Conservation (phyloP, 208 protist genomes). For the Trypanosoma theileri region DNA sequence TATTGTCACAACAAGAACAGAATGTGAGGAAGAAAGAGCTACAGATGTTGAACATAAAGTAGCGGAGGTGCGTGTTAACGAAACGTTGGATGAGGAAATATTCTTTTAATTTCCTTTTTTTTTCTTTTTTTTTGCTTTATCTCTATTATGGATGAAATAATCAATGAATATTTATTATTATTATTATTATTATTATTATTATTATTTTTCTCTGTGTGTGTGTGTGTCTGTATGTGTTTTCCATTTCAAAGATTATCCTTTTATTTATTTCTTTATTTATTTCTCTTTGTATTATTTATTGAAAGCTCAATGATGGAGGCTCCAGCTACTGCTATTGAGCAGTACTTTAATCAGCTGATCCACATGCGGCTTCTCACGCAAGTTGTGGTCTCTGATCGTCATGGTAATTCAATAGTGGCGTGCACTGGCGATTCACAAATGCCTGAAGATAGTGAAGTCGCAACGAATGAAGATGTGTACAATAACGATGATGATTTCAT, state of each 20-base stretch:
- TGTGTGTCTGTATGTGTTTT: not conserved
- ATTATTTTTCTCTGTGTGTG: not conserved
- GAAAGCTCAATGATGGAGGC: slow-evolving; percentile 35
- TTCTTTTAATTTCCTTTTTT: slow-evolving; percentile 20
- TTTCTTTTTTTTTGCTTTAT: slow-evolving; percentile 11
- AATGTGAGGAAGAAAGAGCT: not conserved
- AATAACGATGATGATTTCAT: slow-evolving; percentile 28
- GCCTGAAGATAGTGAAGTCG: not conserved
- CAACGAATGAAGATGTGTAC: slow-evolving; percentile 1
- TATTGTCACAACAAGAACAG: not conserved
- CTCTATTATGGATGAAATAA: not conserved
- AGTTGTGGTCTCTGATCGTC: slow-evolving; percentile 76
- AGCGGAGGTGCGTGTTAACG: slow-evolving; percentile 18
- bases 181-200: slow-evolving; percentile 3
- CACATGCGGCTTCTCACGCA: slow-evolving; percentile 75
- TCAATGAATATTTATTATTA: slow-evolving; percentile 1
- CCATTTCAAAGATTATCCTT: slow-evolving; percentile 10
- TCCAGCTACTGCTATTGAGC: slow-evolving; percentile 70
- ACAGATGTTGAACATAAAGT: not conserved
- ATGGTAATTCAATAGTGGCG: slow-evolving; percentile 77
- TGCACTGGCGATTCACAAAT: slow-evolving; percentile 47
- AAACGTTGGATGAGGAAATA: slow-evolving; percentile 25
- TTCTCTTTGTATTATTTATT: slow-evolving; percentile 1
- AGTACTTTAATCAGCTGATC: slow-evolving; percentile 89
- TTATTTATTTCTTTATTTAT: not conserved